Conservation (phyloP, 441 rosid species). For the Corymbia citriodora region DNA sequence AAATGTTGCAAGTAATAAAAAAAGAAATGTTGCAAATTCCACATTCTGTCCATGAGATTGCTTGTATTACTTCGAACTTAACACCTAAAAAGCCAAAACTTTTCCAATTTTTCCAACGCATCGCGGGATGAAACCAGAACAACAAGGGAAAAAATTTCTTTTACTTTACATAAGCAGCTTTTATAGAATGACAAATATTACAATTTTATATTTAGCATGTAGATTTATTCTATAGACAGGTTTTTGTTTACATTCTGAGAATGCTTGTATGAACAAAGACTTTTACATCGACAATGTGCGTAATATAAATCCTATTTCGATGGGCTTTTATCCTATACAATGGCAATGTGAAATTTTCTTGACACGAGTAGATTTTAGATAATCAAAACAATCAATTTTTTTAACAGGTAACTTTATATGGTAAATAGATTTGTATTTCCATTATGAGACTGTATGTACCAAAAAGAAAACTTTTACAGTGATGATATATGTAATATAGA, state of each 20-base stretch:
- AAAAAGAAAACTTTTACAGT: background rate
- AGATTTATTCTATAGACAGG: background rate
- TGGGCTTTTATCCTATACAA: background rate
- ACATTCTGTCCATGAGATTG: too few species aligned
- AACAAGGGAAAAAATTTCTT: background rate
- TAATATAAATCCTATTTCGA: too few species aligned
- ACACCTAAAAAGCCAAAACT: background rate
- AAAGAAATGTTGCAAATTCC: too few species aligned
- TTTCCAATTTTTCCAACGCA: background rate
- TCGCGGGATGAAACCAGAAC: background rate
- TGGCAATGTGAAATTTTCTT: too few species aligned
- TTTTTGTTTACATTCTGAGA: too few species aligned
- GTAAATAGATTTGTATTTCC: background rate
- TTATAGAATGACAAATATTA: background rate
- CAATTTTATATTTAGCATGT: background rate
- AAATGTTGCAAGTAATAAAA: too few species aligned
- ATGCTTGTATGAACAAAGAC: too few species aligned
- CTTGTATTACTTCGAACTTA: too few species aligned
- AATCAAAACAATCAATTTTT: background rate
- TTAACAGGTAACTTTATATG: too few species aligned
- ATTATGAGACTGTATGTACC: background rate
- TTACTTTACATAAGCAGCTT: too few species aligned
- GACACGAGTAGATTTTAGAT: too few species aligned
- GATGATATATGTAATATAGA: too few species aligned
- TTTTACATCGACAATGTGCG: rapidly evolving